Evolutionary conservation across 2,329 filamentous ascomycete genomes (phyloP).

Genomic region (Pezicula radicicola): DNA sequence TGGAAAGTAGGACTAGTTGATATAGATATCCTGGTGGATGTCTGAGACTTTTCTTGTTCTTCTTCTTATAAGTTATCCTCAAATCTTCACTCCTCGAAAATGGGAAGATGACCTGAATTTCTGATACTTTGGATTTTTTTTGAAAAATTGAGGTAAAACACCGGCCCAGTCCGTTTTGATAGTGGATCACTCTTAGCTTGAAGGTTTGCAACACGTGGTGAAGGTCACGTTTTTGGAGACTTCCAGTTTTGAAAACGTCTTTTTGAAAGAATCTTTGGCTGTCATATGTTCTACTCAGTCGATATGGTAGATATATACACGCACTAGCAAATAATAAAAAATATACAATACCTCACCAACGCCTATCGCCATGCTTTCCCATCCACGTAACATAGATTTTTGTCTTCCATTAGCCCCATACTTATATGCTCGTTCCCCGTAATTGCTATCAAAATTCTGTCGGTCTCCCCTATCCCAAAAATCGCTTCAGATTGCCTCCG

Average conservation of each 20-base stretch:
- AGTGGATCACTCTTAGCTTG: neutral
- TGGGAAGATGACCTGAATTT: too few species aligned
- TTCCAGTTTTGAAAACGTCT: neutral
- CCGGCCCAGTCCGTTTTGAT: neutral
- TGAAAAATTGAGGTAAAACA: neutral
- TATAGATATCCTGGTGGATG: too few species aligned
- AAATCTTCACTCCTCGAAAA: too few species aligned
- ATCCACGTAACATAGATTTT: neutral
- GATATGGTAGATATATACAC: neutral
- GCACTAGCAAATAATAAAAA: neutral
- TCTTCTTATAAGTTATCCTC: too few species aligned
- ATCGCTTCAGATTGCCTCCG: conserved; percentile 76
- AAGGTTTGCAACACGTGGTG: neutral
- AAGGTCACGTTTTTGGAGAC: neutral
- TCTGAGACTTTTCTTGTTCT: too few species aligned
- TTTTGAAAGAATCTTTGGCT: neutral
- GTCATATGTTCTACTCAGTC: neutral
- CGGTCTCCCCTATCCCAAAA: conserved; percentile 56
- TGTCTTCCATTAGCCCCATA: neutral
- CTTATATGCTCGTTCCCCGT: too few species aligned
- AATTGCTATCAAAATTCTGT: neutral
- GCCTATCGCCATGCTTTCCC: neutral
- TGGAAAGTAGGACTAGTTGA: too few species aligned
- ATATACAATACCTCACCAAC: neutral
- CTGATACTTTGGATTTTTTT: too few species aligned